Base-by-base conservation (phyloP, 2,329 filamentous ascomycete species). In the Pestalotiopsis sp. region DNA sequence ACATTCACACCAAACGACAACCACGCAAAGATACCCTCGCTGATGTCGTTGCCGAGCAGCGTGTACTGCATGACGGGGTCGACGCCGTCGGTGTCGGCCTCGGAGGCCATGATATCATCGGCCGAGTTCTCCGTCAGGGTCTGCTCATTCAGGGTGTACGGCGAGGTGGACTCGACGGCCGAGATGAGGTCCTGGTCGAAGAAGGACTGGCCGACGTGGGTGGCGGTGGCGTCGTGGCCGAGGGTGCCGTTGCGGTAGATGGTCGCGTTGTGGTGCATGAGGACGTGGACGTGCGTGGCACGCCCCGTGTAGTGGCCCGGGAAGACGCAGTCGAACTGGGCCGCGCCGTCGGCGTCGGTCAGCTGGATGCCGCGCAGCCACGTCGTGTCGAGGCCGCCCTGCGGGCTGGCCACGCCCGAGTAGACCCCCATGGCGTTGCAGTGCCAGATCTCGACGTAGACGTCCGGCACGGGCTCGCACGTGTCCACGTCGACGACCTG, bases 151-250 rank as follows among this genome's bases (percentile, higher is more conserved):
- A 20, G 13, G 2, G 17, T 49, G 20, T 64, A 64, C 4, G 61
- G 61, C 20, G 61, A n/a, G 25, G 25, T 20, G 2, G 36, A 20
- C 39, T 64, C 61, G 25, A 64, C 61, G 13, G 27, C 71, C 25
- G 73, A 73, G 72, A 88, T 84, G 9, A 92, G 84, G 70, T 83
- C 81, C 75, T 91, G 86, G 76, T 91, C 88, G 76, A 90, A 89
- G 83, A 89, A 92, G 65, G 90, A 75, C 76, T 92, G 90, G n/a
- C 90, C 90, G 56, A 91, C 83, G 78, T 92, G 89, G 4, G 85
- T 84, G 67, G 87, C 83, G 14, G 17, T 39, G 64, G 79, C 82
- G 17, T 83, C 81, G 69, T 83, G 85, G 45, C 78, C 77, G 70
- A 87, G 86, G 67, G 85, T 86, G 74, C 85, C 72, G 74, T 84